Percentiles rank a stretch among this genome's conserved stretches.
Conservation (phyloP, 1,284 basidiomycete genomes). For the Naganishia sp. region DNA sequence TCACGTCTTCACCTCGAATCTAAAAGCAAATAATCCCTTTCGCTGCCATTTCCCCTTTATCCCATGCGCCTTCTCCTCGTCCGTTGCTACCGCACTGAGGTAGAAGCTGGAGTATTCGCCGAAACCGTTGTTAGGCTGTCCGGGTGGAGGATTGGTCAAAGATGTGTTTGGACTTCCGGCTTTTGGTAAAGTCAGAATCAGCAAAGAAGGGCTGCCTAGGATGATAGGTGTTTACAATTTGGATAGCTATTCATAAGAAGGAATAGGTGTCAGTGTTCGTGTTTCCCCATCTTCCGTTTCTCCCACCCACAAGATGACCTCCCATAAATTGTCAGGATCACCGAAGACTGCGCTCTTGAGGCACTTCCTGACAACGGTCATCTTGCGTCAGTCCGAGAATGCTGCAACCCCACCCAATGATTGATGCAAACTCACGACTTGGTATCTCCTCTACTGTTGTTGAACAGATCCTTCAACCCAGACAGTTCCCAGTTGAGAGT, state of each 20-base stretch:
- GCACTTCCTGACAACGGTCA: conserved; percentile 46
- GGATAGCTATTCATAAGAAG: conserved; percentile 22
- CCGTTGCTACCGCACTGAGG: conserved; percentile 66
- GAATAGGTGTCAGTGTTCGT: background rate
- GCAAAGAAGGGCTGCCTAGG: background rate
- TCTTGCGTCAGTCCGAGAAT: too few relatives aligned
- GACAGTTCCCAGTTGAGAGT: conserved; percentile 74
- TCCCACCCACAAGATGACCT: conserved; percentile 72
- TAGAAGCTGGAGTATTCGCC: conserved; percentile 68
- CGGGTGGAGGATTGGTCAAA: conserved; percentile 7
- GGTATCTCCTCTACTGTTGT: conserved; percentile 59
- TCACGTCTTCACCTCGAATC: conserved; percentile 74
- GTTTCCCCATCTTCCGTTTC: too few relatives aligned
- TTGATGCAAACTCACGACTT: conserved; percentile 47
- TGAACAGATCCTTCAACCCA: conserved; percentile 69
- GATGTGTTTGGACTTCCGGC: conserved; percentile 24
- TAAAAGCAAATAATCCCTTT: conserved; percentile 80
- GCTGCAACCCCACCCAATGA: background rate
- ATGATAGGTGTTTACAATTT: conserved; percentile 14
- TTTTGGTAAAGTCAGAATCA: background rate
- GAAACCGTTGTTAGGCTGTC: conserved; percentile 1
- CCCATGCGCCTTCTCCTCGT: conserved; percentile 69
- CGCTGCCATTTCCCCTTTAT: conserved; percentile 72
- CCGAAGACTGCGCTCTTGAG: conserved; percentile 54
- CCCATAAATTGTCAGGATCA: conserved; percentile 51